Evolutionary conservation across 2,329 filamentous ascomycete species (phyloP), one percentile per base, ranked within the genome.

Genomic region (Cladophialophora chaetospira): DNA sequence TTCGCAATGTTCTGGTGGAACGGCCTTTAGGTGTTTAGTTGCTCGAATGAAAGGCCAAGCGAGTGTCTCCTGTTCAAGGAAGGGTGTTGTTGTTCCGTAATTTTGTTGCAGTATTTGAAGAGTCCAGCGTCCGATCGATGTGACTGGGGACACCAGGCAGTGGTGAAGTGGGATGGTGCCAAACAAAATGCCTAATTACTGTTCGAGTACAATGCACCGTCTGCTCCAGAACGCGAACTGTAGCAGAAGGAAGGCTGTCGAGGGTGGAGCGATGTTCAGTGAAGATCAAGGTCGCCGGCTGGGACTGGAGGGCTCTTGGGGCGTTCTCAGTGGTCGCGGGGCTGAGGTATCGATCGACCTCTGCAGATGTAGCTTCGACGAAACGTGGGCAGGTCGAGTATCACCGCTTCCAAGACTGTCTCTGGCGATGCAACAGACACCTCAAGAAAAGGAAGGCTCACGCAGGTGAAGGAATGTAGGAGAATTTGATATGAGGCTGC

Each of bases 251-350:
- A 21, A 13, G 36, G 5, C 36, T 5, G 36, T 40, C 10, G 36
- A 21, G 36, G 31, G 53, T 56, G 53, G 53, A 57, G 33, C 40
- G 49, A 28, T 33, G 31, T 25, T 48, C 49, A 29, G 50, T 42
- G 58, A 60, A 33, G 58, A 54, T 60, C 57, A 28, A 46, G 33
- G 42, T 54, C 52, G 46, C 35, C 43, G 51, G 36, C 26, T 46
- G 50, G 42, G 35, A 33, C 36, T 21, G 36, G 36, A 11, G 17
- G 36, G 17, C 15, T 40, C 45, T 40, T 38, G 45, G 53, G 46
- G 53, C 46, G 51, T 57, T 33, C 33, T 51, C 54, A 54, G 35
- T 60, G 58, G 58, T 47, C 58, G 54, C 43, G 58, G 58, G 54
- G 53, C 58, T 47, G 29, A 21, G 29, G 36, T 48, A 44, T 36